A percentile compares a stretch with the other conserved stretches of the same genome.
These are phyloP conservation scores for Gamsiella multidivaricata DNA, from an alignment of 192 early-diverging fungal genomes.

Conservation along the genomic window DNA sequence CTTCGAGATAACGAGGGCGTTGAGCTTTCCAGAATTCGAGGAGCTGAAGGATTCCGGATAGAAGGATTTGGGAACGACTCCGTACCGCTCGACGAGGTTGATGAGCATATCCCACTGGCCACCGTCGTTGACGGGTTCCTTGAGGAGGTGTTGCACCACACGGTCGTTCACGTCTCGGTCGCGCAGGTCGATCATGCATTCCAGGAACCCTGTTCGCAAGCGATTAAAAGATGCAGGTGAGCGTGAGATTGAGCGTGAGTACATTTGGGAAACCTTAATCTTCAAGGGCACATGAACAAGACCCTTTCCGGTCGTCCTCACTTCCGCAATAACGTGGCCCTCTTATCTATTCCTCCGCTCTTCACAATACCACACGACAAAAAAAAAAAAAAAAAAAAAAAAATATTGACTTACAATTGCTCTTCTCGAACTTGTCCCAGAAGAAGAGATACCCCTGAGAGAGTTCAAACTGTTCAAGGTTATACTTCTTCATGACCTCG, in stretches of 20 bases:
- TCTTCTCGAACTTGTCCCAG: slow-evolving; percentile 85
- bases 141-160: slow-evolving; percentile 75
- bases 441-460: slow-evolving; percentile 82
- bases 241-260: too few species aligned
- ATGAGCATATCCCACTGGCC: slow-evolving; percentile 87
- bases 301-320: too few species aligned
- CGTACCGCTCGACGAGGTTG: slow-evolving; percentile 80
- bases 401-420: slow-evolving; percentile 69
- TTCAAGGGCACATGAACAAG: too few species aligned
- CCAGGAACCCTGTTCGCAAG: slow-evolving; percentile 67
- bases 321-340: too few species aligned
- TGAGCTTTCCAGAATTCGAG: slow-evolving; percentile 67
- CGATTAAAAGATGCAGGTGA: slow-evolving; percentile 1
- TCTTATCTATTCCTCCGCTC: too few species aligned
- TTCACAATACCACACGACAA: too few species aligned
- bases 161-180: slow-evolving; percentile 72
- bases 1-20: slow-evolving; percentile 70
- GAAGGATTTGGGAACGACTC: slow-evolving; percentile 72
- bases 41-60: slow-evolving; percentile 77
- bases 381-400: background rate
- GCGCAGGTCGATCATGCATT: slow-evolving; percentile 74
- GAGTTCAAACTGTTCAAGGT: slow-evolving; percentile 82
- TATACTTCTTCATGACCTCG: slow-evolving; percentile 77
- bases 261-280: too few species aligned
- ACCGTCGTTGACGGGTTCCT: slow-evolving; percentile 74